These are phyloP conservation scores for Hortiboletus campestris DNA, from an alignment of 768 basidiomycete genomes.

Conservation along the genomic window DNA sequence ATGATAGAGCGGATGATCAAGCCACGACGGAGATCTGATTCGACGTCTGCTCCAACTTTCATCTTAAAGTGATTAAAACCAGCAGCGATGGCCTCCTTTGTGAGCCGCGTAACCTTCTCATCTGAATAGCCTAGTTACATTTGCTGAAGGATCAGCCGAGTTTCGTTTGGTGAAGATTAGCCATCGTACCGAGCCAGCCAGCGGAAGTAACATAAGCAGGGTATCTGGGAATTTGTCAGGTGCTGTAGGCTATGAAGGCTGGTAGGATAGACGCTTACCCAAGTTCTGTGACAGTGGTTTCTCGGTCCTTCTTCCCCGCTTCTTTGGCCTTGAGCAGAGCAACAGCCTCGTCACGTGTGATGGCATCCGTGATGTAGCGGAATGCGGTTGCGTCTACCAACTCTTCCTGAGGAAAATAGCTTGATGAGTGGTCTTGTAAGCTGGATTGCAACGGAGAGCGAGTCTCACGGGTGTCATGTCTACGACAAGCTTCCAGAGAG, in stretches of 20 bases:
- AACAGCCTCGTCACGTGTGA: constrained; percentile 89
- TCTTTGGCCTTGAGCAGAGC: constrained; percentile 76
- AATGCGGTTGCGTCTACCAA: constrained; percentile 75
- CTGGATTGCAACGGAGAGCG: not conserved
- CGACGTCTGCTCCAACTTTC: constrained; percentile 88
- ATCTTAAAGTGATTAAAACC: constrained; percentile 99
- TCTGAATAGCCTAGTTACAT: constrained; percentile 70
- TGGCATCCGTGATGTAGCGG: constrained; percentile 90
- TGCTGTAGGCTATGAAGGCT: not conserved
- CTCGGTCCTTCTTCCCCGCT: constrained; percentile 73
- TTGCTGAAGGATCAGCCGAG: constrained; percentile 4
- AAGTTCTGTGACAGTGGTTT: constrained; percentile 65
- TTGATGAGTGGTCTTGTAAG: not conserved
- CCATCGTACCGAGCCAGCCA: constrained; percentile 74
- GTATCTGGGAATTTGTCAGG: constrained; percentile 49
- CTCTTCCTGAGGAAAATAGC: constrained; percentile 58
- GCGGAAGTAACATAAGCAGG: constrained; percentile 94
- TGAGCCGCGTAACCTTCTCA: constrained; percentile 85
- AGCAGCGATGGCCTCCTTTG: constrained; percentile 75
- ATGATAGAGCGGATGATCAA: constrained; percentile 91
- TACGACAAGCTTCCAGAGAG: constrained; percentile 90
- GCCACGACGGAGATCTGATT: constrained; percentile 83
- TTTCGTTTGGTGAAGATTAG: not conserved
- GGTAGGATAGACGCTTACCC: constrained; percentile 44
- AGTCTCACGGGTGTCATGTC: constrained; percentile 76